A percentile compares a stretch with the other conserved stretches of the same genome.
phyloP scores from a whole-genome alignment of 2,329 filamentous ascomycete genomes.

The Neurospora sp. region DNA sequence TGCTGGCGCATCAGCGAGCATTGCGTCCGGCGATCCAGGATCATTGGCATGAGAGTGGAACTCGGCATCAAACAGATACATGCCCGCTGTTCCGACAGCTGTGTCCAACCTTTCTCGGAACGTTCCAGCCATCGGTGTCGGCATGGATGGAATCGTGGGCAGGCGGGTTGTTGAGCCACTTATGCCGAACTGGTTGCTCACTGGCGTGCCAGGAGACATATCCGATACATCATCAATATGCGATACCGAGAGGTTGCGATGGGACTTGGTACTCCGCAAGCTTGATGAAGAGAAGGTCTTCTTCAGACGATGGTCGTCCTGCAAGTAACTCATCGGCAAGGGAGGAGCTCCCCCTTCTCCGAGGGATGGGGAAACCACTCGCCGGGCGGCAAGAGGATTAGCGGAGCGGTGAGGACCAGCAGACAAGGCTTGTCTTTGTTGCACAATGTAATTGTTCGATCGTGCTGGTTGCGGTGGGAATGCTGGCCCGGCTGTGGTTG shows the following conservation, averaged over 20 bases:
- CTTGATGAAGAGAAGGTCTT: constrained; percentile 66
- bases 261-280: constrained; percentile 57
- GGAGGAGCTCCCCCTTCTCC: constrained; percentile 24
- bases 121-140: constrained; percentile 55
- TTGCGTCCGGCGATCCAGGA: constrained; percentile 55
- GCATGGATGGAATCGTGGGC: constrained; percentile 50
- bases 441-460: constrained; percentile 27
- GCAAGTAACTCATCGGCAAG: constrained; percentile 16
- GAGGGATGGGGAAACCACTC: constrained; percentile 25
- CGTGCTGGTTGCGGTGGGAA: constrained; percentile 19
- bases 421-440: constrained; percentile 32
- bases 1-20: constrained; percentile 56
- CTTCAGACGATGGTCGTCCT: constrained; percentile 34
- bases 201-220: constrained; percentile 62
- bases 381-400: constrained; percentile 21
- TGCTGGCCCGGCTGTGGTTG: constrained; percentile 13
- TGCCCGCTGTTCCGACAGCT: constrained; percentile 49
- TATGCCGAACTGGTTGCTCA: constrained; percentile 55
- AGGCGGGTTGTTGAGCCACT: constrained; percentile 35
- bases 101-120: constrained; percentile 50
- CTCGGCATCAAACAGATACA: constrained; percentile 75
- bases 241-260: constrained; percentile 59
- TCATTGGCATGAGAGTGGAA: constrained; percentile 55
- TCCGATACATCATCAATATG: constrained; percentile 53
- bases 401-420: constrained; percentile 25